These are phyloP conservation scores for Chlorella sp. DNA, from an alignment of 139 green algal genomes.

Conservation along the genomic window DNA sequence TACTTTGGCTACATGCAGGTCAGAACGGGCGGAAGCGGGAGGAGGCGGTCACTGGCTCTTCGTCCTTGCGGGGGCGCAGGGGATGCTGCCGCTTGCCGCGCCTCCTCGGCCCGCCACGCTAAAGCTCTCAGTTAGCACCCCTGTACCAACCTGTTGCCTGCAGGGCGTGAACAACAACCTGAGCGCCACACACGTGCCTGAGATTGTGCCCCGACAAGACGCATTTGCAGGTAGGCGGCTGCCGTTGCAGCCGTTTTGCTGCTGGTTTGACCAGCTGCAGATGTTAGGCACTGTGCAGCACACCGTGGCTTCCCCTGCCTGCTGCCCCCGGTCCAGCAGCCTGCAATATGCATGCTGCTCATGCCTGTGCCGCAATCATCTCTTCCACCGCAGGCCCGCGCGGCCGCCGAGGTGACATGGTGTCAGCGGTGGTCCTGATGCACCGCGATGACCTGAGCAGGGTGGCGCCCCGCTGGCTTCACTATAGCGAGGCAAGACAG, in stretches of 20 bases:
- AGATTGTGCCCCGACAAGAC: background rate
- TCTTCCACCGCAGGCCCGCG: background rate
- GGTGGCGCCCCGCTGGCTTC: slow-evolving; percentile 76
- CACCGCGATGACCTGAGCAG: slow-evolving; percentile 74
- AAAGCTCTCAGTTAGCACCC: too few species aligned
- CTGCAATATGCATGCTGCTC: background rate
- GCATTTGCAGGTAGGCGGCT: background rate
- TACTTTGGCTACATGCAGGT: slow-evolving; percentile 7
- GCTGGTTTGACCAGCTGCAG: background rate
- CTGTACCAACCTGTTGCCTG: background rate
- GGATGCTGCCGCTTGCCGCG: too few species aligned
- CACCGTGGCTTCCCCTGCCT: too few species aligned
- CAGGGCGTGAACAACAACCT: slow-evolving; percentile 46
- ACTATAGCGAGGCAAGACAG: slow-evolving; percentile 18
- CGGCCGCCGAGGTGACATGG: slow-evolving; percentile 32
- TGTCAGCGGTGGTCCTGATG: slow-evolving; percentile 83
- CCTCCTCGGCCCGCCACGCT: too few species aligned
- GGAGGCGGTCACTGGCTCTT: too few species aligned
- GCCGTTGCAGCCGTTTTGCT: background rate
- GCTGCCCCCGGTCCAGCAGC: too few species aligned
- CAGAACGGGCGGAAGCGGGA: too few species aligned
- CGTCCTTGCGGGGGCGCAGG: too few species aligned
- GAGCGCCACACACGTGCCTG: slow-evolving; percentile 11
- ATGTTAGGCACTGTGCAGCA: too few species aligned
- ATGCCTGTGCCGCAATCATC: too few species aligned